Base-by-base conservation (phyloP, 148 eudicot species). In the Spergularia marina region DNA sequence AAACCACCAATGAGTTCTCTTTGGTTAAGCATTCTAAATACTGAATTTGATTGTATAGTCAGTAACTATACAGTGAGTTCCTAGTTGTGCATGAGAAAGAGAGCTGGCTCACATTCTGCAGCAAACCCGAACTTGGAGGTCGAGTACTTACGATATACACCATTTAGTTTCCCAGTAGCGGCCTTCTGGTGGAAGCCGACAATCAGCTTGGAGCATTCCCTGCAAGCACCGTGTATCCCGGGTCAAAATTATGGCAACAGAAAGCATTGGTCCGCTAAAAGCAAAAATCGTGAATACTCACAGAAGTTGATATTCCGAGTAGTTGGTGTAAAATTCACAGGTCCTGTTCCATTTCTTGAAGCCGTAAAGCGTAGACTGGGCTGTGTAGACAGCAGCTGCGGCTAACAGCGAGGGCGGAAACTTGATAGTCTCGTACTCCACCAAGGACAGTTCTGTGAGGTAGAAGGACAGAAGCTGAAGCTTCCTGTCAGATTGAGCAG, bases 371-470 rank as follows among this genome's bases (percentile, higher is more conserved):
- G 90, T 82, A 7, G 87, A 86, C 14, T 91, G 98, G 47, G 94
- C 98, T 1, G 98, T 88, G 63, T 84, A 93, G 40, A 93, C 71
- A 12, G 98, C 89, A 64, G 97, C 91, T 2, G 98, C 97, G 60
- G 98, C 96, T 74, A 91, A 64, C 9, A 85, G 63, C 13, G 98
- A 93, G 9, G 98, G 97, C n/a, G 92, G 86, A 79, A 72, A 93
- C 49, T 82, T 84, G 53, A 93, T 82, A 91, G 86, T 89, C 68
- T 93, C 98, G 57, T 84, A 89, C 80, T 91, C 97, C 76, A 93
- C 97, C 0, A 91, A 83, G 68, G 92, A 85, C 5, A 93, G 92
- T 83, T 93, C 98, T 10, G 88, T 83, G 75, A 91, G 59, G 83
- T 85, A 93, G 76, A 82, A 86, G 8, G 88, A 74, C 47, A 91